Base-by-base conservation (phyloP, 495 filamentous ascomycete genomes). In the Chaetomidium leptoderma region DNA sequence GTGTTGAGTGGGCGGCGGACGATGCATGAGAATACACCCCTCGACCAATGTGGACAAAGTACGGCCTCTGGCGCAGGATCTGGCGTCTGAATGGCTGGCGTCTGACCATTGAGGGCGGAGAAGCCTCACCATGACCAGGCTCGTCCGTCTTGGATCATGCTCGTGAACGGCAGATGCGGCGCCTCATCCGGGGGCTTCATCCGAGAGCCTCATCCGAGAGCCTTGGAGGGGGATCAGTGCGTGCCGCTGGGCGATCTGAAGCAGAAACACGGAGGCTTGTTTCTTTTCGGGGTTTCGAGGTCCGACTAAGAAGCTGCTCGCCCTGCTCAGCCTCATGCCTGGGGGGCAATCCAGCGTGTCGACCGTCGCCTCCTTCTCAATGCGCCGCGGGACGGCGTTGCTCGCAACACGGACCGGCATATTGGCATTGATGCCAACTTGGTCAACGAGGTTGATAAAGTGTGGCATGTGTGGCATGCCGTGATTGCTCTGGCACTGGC, bases 401-500 rank as follows among this genome's bases (percentile, higher is more conserved):
- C 24, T 32, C 10, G 24, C 6, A 29, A 21, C 11, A n/a, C 17
- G 17, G 7, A 4, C 21, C 9, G 45, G 13, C 33, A 27, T 49
- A 44, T 39, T 3, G 6, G 26, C 14, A 6, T 35, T 35, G 43
- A 52, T 55, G 52, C 44, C 36, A 35, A 36, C 52, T 43, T 42
- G 8, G 30, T 29, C n/a, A 33, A 52, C 42, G 43, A 36, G n/a
- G 42, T 46, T 47, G 57, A 53, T 13, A n/a, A 53, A 33, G 23
- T 3, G 21, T 44, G 24, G 46, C 29, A 57, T 30, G 43, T 63
- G 63, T 68, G 65, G 60, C 65, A 59, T 17, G 21, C 23, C 33
- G 17, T 68, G 63, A 65, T 63, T 65, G 63, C 57, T 68, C 48
- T 53, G 21, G 8, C n/a, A n/a, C 8, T 37, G 29, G 24, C n/a